Base-by-base conservation (phyloP, 768 basidiomycete species). In the Scleroderma bovista region DNA sequence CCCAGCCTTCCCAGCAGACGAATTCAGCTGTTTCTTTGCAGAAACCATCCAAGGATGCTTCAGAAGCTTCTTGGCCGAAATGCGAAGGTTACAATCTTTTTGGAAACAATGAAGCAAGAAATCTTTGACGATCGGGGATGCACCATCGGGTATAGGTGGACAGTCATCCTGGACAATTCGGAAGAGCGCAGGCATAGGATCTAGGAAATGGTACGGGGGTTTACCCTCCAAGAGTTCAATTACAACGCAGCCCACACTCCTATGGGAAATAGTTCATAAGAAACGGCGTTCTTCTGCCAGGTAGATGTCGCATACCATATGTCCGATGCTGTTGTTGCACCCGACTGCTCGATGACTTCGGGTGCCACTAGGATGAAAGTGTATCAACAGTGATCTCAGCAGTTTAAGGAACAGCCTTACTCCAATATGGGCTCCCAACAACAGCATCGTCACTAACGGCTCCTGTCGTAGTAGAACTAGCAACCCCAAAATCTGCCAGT, bases 371-470 rank as follows among this genome's bases (percentile, higher is more conserved):
- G 36, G 51, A 41, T 26, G 24, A 53, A 45, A 34, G 47, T 44
- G 41, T 16, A 40, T 51, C 47, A 60, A 41, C 44, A 26, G 16
- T 16, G 44, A 17, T 48, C 36, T 31, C 17, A 51, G 36, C 46
- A 40, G 24, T 23, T 13, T 41, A 13, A 47, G 41, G 46, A 31
- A 37, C n/a, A 47, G 3, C 78, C 86, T 57, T 67, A 93, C 89
- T 99, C 95, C 95, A 99, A 64, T 99, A 99, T 4, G 95, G 95
- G 61, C 91, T 94, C 6, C 95, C 95, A 37, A 98, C 95, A 2
- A 99, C 95, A 11, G 92, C 89, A 59, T 86, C 88, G 64, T 96
- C 91, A 40, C 79, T 79, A 20, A 84, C 84, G 11, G 81, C 84
- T 11, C 81, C 86, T 1, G 83, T 78, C 22, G 84, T 81, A 10